Evolutionary conservation across 2,329 filamentous ascomycete genomes (phyloP).

Genomic region (Helotiales sp.): DNA sequence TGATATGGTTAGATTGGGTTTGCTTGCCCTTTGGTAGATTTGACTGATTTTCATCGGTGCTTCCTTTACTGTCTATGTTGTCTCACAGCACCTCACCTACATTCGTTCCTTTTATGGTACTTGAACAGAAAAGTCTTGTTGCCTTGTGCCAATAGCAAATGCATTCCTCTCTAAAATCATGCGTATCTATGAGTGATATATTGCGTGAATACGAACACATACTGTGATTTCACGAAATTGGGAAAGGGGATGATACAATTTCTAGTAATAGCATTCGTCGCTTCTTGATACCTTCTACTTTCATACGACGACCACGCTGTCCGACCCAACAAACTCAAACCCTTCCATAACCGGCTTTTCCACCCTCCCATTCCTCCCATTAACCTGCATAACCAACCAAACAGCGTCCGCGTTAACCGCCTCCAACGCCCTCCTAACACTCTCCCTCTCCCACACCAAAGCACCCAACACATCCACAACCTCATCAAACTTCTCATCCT

Average conservation of each 20-base stretch:
- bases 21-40: constrained; percentile 12
- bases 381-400: constrained; percentile 62
- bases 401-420: constrained; percentile 74
- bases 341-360: constrained; percentile 51
- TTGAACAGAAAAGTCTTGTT: constrained; percentile 15
- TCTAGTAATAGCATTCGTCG: no score
- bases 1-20: constrained; percentile 16
- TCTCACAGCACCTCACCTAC: neutral
- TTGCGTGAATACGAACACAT: no score
- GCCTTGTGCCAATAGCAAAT: constrained; percentile 17
- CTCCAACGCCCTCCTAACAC: constrained; percentile 64
- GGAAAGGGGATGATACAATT: no score
- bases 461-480: constrained; percentile 66
- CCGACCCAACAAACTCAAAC: constrained; percentile 39
- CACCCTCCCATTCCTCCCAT: constrained; percentile 41
- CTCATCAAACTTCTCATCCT: constrained; percentile 73
- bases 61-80: neutral
- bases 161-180: constrained; percentile 2
- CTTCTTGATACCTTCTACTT: neutral
- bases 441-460: constrained; percentile 50
- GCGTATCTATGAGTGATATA: neutral
- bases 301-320: neutral
- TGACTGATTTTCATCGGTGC: constrained; percentile 18
- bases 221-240: neutral
- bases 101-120: constrained; percentile 2